Base-by-base conservation (phyloP, 1,284 basidiomycete genomes). In the Amylostereum chailletii region DNA sequence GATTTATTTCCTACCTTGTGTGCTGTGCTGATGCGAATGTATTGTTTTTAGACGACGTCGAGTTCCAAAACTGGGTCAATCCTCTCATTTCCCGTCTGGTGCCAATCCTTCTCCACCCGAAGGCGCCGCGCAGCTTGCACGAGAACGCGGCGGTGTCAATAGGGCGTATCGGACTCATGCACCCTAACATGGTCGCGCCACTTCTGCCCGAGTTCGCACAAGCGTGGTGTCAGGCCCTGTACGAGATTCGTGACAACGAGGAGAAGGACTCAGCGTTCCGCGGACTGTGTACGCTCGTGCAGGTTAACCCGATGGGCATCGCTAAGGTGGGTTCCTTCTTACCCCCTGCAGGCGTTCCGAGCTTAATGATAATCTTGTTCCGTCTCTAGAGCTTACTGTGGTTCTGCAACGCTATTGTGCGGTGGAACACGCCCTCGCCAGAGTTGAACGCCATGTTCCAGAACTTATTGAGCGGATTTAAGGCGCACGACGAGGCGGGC, bases 111-210 rank as follows among this genome's bases (percentile, higher is more conserved):
- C 71, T 97, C 53, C 86, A 92, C 65, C 81, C 89, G 41, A 94
- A 94, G 68, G 91, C 92, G 41, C 93, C 93, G 5, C 86, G 95
- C 56, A 94, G 90, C 58, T 72, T 99, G 45, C 90, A 94, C 56
- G 96, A 99, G 75, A 99, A 99, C 62, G 94, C 96, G 3, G 96
- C 96, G 1, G 96, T 99, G 6, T 98, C 95, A n/a, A 97, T 99
- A 59, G 96, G 96, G 30, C 80, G 96, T 33, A 85, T 99, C 49
- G 94, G 95, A 8, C 73, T 99, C 46, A 94, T 95, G 69, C 93
- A 93, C 62, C 94, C 96, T 0, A 67, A 71, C 27, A 67, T 91
- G 29, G 92, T 99, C 38, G 93, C 95, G 10, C 94, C 94, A 32
- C 87, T 94, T 60, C 74, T 98, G 41, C 79, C 83, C 4, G 85